Conservation (phyloP, 352 stramenopile genomes). For the Globisporangium splendens region DNA sequence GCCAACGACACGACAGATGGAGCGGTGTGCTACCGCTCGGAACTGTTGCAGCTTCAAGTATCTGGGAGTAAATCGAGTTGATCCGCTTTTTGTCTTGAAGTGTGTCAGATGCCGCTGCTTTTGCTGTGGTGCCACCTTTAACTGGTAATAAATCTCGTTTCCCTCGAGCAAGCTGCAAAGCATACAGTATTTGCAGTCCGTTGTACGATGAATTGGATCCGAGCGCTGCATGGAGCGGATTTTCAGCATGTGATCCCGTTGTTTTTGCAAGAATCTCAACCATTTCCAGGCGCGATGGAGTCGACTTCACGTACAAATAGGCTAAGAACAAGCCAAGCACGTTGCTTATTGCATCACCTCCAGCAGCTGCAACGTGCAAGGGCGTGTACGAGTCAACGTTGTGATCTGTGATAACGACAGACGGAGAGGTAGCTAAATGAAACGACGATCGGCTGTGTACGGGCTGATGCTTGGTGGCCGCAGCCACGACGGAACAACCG, state of each 20-base stretch:
- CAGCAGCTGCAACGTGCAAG: slow-evolving; percentile 40
- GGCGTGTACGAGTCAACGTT: slow-evolving; percentile 27
- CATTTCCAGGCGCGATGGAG: slow-evolving; percentile 10
- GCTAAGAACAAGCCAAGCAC: slow-evolving; percentile 39
- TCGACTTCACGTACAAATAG: slow-evolving; percentile 23
- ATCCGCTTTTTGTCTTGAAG: not conserved
- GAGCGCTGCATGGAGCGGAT: slow-evolving; percentile 43
- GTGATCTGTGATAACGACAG: slow-evolving; percentile 34
- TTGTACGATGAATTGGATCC: slow-evolving; percentile 32
- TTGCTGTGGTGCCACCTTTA: not conserved
- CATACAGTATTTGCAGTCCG: slow-evolving; percentile 36
- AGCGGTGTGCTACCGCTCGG: slow-evolving; percentile 36
- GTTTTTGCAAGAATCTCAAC: slow-evolving; percentile 19
- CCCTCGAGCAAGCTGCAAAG: slow-evolving; percentile 16
- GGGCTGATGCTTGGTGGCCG: slow-evolving; percentile 4
- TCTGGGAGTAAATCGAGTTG: slow-evolving; percentile 18
- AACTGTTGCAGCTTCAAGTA: slow-evolving; percentile 22
- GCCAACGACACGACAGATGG: slow-evolving; percentile 45
- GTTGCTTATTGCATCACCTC: slow-evolving; percentile 28
- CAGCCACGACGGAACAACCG: not conserved
- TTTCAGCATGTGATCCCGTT: slow-evolving; percentile 27
- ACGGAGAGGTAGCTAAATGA: slow-evolving; percentile 28
- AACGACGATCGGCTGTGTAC: slow-evolving; percentile 14
- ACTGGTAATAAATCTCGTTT: not conserved
- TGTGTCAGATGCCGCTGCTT: not conserved